These are phyloP conservation scores for Phlyctochytrium bullatum DNA, from an alignment of 192 early-diverging fungal species.

Conservation along the genomic window DNA sequence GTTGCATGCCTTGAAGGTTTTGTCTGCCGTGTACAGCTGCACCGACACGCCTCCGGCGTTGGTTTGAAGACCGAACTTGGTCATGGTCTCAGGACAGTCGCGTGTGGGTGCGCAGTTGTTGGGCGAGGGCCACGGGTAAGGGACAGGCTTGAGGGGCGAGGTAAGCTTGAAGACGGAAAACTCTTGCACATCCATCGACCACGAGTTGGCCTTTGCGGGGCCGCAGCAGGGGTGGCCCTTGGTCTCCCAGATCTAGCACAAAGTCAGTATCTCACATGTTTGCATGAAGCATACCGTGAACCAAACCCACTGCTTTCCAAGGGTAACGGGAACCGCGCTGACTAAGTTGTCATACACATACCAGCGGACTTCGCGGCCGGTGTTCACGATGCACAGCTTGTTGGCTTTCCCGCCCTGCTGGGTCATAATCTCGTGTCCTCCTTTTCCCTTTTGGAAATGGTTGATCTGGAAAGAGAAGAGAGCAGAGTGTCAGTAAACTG, in stretches of 20 bases:
- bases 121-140: neutral
- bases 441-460: neutral
- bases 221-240: neutral
- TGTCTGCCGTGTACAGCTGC: neutral
- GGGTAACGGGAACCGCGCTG: neutral
- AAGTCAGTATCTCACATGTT: no score
- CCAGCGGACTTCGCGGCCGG: neutral
- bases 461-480: neutral
- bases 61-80: neutral
- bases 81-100: neutral
- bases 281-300: neutral
- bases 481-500: no score
- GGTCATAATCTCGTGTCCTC: neutral
- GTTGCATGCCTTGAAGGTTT: neutral
- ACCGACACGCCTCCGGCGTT: neutral
- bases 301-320: neutral
- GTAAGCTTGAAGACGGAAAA: conserved; percentile 3
- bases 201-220: neutral
- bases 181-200: neutral
- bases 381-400: neutral
- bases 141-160: no score
- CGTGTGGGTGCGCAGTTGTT: neutral
- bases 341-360: neutral
- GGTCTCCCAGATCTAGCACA: neutral
- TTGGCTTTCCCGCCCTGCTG: neutral